Conservation (phyloP, 2,329 filamentous ascomycete species). For the Gaeumannomyces sp. region DNA sequence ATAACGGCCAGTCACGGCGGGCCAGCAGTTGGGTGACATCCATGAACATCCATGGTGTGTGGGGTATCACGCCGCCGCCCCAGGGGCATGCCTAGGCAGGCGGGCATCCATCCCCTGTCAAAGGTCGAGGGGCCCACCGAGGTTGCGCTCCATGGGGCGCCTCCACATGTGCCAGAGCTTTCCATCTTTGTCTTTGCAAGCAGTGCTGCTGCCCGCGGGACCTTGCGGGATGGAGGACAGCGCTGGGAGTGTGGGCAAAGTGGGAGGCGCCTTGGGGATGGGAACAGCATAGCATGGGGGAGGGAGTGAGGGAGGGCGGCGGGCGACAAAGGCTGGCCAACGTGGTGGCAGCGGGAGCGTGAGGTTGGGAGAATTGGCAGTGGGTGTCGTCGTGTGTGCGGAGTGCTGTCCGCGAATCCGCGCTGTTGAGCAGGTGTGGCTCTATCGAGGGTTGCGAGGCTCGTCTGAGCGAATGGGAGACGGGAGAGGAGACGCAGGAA, state of each 20-base stretch:
- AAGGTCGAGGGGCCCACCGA: not conserved
- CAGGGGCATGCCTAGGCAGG: not conserved
- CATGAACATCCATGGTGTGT: not conserved
- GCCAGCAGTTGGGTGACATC: not conserved
- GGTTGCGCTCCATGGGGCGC: not conserved
- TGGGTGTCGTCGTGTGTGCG: not conserved
- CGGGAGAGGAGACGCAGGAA: no score
- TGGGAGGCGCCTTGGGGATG: not conserved
- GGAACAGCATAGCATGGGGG: not conserved
- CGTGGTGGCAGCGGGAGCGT: not conserved
- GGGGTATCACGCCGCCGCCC: not conserved
- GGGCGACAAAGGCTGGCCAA: not conserved
- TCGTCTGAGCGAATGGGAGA: no score
- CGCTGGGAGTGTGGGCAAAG: no score
- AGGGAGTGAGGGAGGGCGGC: not conserved
- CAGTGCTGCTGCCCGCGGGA: not conserved
- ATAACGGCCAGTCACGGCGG: not conserved
- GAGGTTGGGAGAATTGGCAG: not conserved
- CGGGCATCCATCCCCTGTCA: not conserved
- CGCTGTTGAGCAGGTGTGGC: not conserved
- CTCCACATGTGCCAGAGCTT: not conserved
- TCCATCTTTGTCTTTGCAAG: not conserved
- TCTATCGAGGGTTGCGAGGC: not conserved
- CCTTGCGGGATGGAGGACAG: not conserved
- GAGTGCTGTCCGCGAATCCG: not conserved